These are phyloP conservation scores for Agastache rugosa DNA, from an alignment of 257 asterid species.

Conservation along the genomic window DNA sequence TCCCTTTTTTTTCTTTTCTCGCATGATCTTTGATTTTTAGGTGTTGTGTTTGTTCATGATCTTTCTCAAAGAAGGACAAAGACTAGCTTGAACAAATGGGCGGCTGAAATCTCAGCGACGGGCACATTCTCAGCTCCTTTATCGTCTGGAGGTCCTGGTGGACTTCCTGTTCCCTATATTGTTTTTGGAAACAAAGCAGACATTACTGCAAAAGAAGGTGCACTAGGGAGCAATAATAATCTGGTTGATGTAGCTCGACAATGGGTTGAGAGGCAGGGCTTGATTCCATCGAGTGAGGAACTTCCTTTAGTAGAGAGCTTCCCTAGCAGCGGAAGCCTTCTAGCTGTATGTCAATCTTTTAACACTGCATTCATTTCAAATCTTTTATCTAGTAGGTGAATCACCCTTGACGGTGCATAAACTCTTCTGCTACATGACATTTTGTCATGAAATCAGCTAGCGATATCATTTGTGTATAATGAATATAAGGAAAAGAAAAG, in stretches of 20 bases:
- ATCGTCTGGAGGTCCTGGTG: constrained; percentile 94
- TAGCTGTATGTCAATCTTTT: constrained; percentile 56
- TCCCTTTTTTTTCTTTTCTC: constrained; percentile 28
- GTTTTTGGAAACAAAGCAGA: constrained; percentile 95
- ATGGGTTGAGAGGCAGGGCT: constrained; percentile 97
- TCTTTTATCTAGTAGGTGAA: background rate
- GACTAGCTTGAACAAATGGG: constrained; percentile 91
- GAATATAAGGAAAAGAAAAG: background rate
- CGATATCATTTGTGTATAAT: background rate
- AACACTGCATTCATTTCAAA: background rate
- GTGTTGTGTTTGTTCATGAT: constrained; percentile 95
- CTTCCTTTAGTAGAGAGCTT: constrained; percentile 88
- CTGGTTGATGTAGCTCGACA: constrained; percentile 96
- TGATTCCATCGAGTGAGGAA: constrained; percentile 90
- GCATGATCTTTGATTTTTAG: constrained; percentile 49
- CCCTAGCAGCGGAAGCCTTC: constrained; percentile 78
- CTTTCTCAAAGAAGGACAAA: constrained; percentile 96
- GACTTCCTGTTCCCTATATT: constrained; percentile 91
- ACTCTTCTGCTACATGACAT: background rate
- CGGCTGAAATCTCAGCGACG: constrained; percentile 81
- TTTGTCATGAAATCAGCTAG: background rate
- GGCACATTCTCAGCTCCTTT: constrained; percentile 98
- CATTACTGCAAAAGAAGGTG: constrained; percentile 68
- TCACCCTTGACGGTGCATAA: background rate
- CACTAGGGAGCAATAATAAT: constrained; percentile 90